Conservation (phyloP, 129 eudicot genomes). For the Lactuca saligna region DNA sequence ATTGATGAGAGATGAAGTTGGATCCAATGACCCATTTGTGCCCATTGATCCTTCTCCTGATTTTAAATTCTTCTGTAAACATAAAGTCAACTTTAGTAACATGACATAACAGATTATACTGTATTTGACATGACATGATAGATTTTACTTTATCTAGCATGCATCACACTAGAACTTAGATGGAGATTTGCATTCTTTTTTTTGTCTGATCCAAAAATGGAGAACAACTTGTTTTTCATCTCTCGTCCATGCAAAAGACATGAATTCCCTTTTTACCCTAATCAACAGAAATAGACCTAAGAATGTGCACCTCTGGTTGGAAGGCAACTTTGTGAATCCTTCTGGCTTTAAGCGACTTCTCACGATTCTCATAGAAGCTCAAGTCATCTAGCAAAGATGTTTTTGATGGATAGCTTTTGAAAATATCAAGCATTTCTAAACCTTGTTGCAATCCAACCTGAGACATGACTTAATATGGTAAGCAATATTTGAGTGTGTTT, state of each 20-base stretch:
- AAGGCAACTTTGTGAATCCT: conserved; percentile 40
- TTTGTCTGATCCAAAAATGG: too few relatives aligned
- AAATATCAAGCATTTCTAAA: conserved; percentile 73
- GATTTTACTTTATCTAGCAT: background rate
- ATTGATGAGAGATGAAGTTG: conserved; percentile 42
- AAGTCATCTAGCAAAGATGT: conserved; percentile 78
- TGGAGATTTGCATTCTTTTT: background rate
- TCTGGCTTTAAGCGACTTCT: conserved; percentile 48
- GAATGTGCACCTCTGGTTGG: conserved; percentile 30
- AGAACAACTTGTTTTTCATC: too few relatives aligned
- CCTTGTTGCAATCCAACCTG: conserved; percentile 85
- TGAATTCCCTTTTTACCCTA: background rate
- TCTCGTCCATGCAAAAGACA: background rate
- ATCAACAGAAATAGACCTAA: background rate
- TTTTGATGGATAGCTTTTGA: conserved; percentile 56
- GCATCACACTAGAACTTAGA: too few relatives aligned
- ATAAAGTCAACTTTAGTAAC: conserved; percentile 4
- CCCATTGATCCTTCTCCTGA: conserved; percentile 37
- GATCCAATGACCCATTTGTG: conserved; percentile 30
- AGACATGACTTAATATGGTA: background rate
- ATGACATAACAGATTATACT: background rate
- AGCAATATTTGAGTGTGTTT: background rate
- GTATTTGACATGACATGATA: background rate
- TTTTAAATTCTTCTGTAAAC: conserved; percentile 43
- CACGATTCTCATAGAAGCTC: conserved; percentile 71